phyloP scores from a whole-genome alignment of 169 alveolate genomes.

The Theileria orientalis region DNA sequence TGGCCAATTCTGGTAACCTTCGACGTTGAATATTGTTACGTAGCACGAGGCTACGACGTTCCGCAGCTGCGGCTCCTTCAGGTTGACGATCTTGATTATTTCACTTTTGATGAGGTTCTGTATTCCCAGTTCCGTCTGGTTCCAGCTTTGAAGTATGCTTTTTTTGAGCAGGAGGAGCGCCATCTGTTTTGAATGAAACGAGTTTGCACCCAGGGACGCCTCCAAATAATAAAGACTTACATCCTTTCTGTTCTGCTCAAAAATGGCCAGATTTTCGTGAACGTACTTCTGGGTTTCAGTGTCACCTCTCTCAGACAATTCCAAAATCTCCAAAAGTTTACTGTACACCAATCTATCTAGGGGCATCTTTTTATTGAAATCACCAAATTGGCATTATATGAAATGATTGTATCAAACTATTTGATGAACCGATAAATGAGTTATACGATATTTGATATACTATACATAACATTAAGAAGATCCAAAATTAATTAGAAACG shows the following conservation, averaged over 20 bases:
- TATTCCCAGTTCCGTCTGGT: conserved; percentile 4
- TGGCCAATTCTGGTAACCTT: conserved; percentile 61
- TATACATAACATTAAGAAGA: neutral
- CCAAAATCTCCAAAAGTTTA: conserved; percentile 32
- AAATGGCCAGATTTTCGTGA: conserved; percentile 24
- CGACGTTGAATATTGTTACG: conserved; percentile 48
- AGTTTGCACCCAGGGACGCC: conserved; percentile 37
- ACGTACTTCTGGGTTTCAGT: conserved; percentile 62
- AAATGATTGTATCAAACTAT: neutral
- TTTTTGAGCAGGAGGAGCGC: conserved; percentile 47
- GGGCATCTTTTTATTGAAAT: neutral
- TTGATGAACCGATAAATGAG: neutral
- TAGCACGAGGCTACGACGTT: conserved; percentile 37
- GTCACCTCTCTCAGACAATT: conserved; percentile 41
- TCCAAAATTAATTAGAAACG: neutral
- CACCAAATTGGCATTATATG: neutral
- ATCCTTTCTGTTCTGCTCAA: conserved; percentile 31
- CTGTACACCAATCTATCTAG: conserved; percentile 20
- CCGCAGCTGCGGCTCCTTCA: conserved; percentile 41
- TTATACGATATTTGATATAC: neutral
- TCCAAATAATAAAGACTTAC: conserved; percentile 42
- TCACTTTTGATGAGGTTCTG: conserved; percentile 39
- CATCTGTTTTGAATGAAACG: conserved; percentile 58
- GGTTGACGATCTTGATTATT: conserved; percentile 27
- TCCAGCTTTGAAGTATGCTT: conserved; percentile 26